Evolutionary conservation across 768 basidiomycete genomes (phyloP), one percentile per base, ranked within the genome.

Genomic region (Tubosaeta sp.): DNA sequence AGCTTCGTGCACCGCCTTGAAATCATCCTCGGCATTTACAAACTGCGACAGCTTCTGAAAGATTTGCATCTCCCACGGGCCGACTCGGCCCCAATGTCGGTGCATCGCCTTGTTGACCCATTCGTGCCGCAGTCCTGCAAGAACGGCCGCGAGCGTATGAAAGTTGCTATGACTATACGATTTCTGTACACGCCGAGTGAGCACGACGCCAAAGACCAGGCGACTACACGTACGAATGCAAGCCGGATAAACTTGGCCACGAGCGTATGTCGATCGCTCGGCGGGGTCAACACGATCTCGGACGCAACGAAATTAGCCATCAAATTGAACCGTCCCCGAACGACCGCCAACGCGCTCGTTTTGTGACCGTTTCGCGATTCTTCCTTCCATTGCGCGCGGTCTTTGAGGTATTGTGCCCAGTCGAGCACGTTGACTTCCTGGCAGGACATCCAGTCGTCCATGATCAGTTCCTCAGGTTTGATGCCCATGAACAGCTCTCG

Each of bases 381-480:
- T 2, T 75, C 76, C 64, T 88, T 89, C 76, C 80, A 79, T 27
- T 80, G 73, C 1, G 81, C 82, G 17, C 88, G 74, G 47, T 92
- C 88, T 57, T 87, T 87, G 53, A 94, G 71, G 63, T 86, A 94
- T 58, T 82, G 81, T 13, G 78, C 76, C 94, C 93, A 95, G 65
- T 95, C 92, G 16, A 88, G 75, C 19, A 88, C 79, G 59, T 89
- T 79, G 11, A 81, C 77, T 29, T 76, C 85, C 51, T 80, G 75
- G 44, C 79, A 76, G 10, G 76, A 74, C 66, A 78, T 75, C 85
- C 85, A 87, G 35, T 87, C 83, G 45, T 82, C 79, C 54, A 83
- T 76, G 35, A 91, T 83, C n/a, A 93, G 76, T 61, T 95, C 93
- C 62, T 94, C 90, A 63, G 93, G 93, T 59, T 85, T 86, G 66